Evolutionary conservation across 192 early-diverging fungal genomes (phyloP), one percentile per base, ranked within the genome.

Genomic region (Polychytrium aggregatum): DNA sequence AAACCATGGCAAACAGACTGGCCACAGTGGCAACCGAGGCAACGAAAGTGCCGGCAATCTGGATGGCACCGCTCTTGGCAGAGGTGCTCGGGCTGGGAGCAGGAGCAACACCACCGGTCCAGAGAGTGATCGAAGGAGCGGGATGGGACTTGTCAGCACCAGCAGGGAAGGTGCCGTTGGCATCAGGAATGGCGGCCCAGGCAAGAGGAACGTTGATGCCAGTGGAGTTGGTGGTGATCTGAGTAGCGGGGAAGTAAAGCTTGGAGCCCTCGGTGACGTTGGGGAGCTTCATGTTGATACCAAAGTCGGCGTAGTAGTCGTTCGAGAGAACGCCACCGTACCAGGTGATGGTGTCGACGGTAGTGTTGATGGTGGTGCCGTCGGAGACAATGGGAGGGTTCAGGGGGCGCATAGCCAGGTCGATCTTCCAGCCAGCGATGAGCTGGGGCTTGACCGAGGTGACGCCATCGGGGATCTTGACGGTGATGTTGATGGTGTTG

Each of bases 331-430:
- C 36, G 30, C 48, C 51, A 37, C 38, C 37, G 20, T 16, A 30
- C 64, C 64, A 67, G 17, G 59, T 58, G 45, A 67, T 43, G 14
- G 54, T 62, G 55, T 57, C 55, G 34, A 56, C 33, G 29, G 56
- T 55, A 40, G 38, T 48, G 46, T 52, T 65, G 47, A 65, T 40
- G 5, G 27, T 18, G 16, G 27, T 31, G 17, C 63, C 63, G 13
- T 65, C 58, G 44, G 22, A 11, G 41, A 27, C 37, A 48, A 65
- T 38, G 27, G 63, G 63, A 1, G 41, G 39, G 40, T 17, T 44
- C 16, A 60, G 58, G n/a, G 52, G 47, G 10, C 63, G 52, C 1
- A 25, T 17, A 31, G 59, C 40, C 5, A 44, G 46, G 0, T 2
- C 2, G 11, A 63, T 40, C 37, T 18, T 27, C 64, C 64, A 67